A percentile compares a stretch with the other conserved stretches of the same genome.
phyloP scores from a whole-genome alignment of 1,139 yeast genomes.

The Magnusiomyces clavatus region DNA sequence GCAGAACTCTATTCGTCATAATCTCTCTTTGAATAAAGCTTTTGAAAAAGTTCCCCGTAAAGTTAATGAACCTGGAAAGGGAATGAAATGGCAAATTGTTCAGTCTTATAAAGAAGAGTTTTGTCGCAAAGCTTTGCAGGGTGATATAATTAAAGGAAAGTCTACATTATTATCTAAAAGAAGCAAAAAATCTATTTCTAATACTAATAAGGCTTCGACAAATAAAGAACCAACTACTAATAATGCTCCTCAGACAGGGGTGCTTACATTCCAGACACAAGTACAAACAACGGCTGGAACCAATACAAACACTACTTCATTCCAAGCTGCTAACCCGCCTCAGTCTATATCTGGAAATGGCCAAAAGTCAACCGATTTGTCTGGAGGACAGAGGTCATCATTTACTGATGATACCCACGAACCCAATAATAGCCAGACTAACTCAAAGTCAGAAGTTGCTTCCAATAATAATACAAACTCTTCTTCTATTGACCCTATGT shows the following conservation, averaged over 20 bases:
- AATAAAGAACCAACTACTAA: background rate
- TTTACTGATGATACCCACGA: too few relatives aligned
- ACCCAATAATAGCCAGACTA: too few relatives aligned
- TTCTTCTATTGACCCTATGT: too few relatives aligned
- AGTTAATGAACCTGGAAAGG: slow-evolving; percentile 96
- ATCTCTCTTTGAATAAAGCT: slow-evolving; percentile 72
- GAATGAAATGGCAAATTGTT: slow-evolving; percentile 97
- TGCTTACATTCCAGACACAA: background rate
- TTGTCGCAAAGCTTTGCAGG: slow-evolving; percentile 67
- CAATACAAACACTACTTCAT: background rate
- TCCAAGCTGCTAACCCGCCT: too few relatives aligned
- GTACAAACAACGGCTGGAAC: slow-evolving; percentile 9
- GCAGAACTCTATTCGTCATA: slow-evolving; percentile 85
- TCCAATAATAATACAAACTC: too few relatives aligned
- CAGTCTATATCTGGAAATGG: too few relatives aligned
- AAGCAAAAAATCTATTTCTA: slow-evolving; percentile 1
- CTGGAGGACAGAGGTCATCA: too few relatives aligned
- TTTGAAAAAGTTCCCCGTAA: slow-evolving; percentile 93
- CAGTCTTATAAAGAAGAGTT: slow-evolving; percentile 80
- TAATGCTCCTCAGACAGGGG: background rate
- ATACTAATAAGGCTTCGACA: background rate
- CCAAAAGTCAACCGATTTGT: too few relatives aligned
- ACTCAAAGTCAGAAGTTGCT: too few relatives aligned
- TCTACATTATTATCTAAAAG: slow-evolving; percentile 6
- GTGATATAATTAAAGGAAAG: slow-evolving; percentile 37